Conservation (phyloP, 148 eudicot species). For the Euryodendron excelsum region DNA sequence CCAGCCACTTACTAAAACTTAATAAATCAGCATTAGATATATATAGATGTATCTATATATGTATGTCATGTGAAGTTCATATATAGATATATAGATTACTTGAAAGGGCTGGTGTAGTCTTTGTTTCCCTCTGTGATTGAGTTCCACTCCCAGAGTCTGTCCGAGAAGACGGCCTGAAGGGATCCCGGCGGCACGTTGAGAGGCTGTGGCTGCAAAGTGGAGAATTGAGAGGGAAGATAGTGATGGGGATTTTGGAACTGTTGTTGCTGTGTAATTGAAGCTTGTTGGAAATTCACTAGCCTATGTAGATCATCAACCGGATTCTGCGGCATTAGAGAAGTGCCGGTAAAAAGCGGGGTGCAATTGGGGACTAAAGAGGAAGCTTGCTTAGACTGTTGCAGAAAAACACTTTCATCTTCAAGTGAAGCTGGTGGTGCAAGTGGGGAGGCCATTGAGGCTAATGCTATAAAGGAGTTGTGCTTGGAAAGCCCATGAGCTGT, state of each 20-base stretch:
- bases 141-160: conserved; percentile 76
- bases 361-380: not conserved
- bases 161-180: conserved; percentile 29
- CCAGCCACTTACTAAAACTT: not conserved
- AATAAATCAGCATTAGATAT: not conserved
- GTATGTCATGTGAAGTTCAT: not conserved
- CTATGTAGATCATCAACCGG: conserved; percentile 59
- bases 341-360: conserved; percentile 25
- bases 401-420: conserved; percentile 1
- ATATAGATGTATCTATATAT: not conserved
- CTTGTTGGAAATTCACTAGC: conserved; percentile 54
- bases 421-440: conserved; percentile 6
- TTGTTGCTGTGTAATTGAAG: conserved; percentile 31
- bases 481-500: conserved; percentile 54
- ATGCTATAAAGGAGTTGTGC: conserved; percentile 25
- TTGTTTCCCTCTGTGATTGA: conserved; percentile 42
- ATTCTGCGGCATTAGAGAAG: conserved; percentile 12
- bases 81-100: conserved; percentile 32
- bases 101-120: conserved; percentile 61
- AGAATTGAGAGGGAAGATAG: conserved; percentile 31
- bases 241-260: conserved; percentile 19
- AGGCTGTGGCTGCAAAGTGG: conserved; percentile 15
- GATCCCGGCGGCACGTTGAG: conserved; percentile 18
- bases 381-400: not conserved
- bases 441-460: conserved; percentile 16